Evolutionary conservation across 179 eudicot genomes (phyloP).

Genomic region (Silene vulgaris): DNA sequence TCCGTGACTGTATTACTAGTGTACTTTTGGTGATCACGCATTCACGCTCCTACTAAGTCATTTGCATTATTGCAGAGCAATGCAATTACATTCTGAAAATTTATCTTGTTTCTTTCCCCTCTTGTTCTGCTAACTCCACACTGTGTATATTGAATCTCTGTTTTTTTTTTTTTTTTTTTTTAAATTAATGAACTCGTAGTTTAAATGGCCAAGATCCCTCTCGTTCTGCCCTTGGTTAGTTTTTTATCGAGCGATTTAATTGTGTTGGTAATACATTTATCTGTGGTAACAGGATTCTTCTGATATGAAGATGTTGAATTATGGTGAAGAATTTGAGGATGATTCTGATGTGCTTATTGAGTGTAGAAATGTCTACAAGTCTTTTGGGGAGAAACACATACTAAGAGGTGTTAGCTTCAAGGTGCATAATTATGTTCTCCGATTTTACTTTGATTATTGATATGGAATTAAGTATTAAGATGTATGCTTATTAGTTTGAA

Average conservation of each 20-base stretch:
- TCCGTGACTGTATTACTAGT: not conserved
- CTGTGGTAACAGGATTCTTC: conserved; percentile 40
- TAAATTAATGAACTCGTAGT: not conserved
- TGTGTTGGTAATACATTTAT: conserved; percentile 8
- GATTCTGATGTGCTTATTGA: conserved; percentile 91
- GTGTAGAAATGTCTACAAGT: conserved; percentile 69
- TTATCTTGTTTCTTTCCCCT: too few species aligned
- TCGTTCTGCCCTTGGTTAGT: not conserved
- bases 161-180: too few species aligned
- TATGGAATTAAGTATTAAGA: not conserved
- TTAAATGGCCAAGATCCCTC: not conserved
- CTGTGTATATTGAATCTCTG: too few species aligned
- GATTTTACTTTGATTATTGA: not conserved
- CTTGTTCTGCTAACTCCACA: too few species aligned
- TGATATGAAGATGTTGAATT: conserved; percentile 32
- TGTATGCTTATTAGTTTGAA: not conserved
- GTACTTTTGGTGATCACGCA: conserved; percentile 26
- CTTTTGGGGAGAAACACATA: conserved; percentile 90
- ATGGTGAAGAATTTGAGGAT: conserved; percentile 38
- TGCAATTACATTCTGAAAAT: too few species aligned
- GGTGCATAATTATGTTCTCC: conserved; percentile 37
- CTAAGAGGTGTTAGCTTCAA: conserved; percentile 88
- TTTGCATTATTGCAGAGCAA: too few species aligned
- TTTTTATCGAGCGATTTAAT: not conserved
- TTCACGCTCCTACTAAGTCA: not conserved